These are phyloP conservation scores for Oxyria digyna DNA, from an alignment of 148 eudicot species.

Conservation along the genomic window DNA sequence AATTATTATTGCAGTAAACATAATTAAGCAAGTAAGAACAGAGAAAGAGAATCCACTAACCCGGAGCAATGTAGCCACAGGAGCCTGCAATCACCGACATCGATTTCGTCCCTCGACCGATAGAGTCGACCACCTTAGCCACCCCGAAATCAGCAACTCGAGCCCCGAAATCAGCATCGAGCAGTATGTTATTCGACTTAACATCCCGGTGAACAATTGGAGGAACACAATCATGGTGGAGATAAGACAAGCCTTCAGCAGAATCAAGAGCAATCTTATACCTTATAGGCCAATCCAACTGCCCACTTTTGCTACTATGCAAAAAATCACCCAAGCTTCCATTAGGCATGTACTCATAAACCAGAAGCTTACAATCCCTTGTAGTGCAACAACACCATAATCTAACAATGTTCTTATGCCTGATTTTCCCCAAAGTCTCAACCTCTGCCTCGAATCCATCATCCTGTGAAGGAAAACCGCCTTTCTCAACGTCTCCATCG, in stretches of 20 bases:
- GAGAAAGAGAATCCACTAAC: conserved; percentile 30
- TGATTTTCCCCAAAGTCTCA: conserved; percentile 72
- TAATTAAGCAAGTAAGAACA: not conserved
- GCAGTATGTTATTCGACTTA: conserved; percentile 69
- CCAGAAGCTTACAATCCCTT: conserved; percentile 57
- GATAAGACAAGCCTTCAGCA: conserved; percentile 82
- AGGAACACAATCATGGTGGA: conserved; percentile 93
- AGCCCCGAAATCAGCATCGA: conserved; percentile 74
- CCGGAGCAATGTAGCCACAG: conserved; percentile 96
- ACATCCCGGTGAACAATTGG: conserved; percentile 87
- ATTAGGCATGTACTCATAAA: conserved; percentile 91
- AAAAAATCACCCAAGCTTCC: conserved; percentile 90
- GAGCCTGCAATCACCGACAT: conserved; percentile 97
- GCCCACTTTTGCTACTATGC: conserved; percentile 60
- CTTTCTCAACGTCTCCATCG: conserved; percentile 40
- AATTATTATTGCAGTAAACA: not conserved
- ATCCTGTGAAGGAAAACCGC: conserved; percentile 18
- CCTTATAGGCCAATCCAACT: conserved; percentile 80
- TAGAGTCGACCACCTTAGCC: conserved; percentile 62
- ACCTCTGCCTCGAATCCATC: conserved; percentile 86
- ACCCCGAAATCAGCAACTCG: conserved; percentile 92
- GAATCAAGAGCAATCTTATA: conserved; percentile 67
- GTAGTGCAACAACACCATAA: conserved; percentile 88
- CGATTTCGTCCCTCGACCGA: conserved; percentile 57
- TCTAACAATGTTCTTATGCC: conserved; percentile 91